phyloP scores from a whole-genome alignment of 352 stramenopile genomes.

The Phytophthora kernoviae region DNA sequence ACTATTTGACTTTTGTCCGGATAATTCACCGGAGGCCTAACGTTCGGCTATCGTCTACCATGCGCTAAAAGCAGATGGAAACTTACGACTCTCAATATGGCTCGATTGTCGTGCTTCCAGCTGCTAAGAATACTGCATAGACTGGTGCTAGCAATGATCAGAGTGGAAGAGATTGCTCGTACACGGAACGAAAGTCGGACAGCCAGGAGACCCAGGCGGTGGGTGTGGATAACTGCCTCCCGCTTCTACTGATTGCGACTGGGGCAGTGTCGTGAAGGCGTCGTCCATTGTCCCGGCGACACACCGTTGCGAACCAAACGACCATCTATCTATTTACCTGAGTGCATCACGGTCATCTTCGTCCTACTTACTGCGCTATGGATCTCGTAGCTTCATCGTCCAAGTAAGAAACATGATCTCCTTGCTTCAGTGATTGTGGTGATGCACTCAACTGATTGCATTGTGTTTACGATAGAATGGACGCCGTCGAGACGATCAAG shows the following conservation, averaged over 20 bases:
- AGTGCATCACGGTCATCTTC: slow-evolving; percentile 2
- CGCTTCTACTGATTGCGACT: slow-evolving; percentile 2
- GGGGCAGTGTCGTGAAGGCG: neutral
- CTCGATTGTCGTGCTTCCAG: slow-evolving; percentile 18
- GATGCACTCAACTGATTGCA: neutral
- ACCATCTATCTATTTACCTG: slow-evolving; percentile 15
- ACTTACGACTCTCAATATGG: neutral
- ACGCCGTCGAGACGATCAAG: slow-evolving; percentile 44
- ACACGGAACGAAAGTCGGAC: slow-evolving; percentile 18
- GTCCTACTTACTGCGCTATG: slow-evolving; percentile 13
- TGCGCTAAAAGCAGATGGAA: slow-evolving; percentile 35
- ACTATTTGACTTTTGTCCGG: too few species aligned
- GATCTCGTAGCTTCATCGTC: slow-evolving; percentile 27
- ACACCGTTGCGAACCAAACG: neutral
- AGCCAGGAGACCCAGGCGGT: slow-evolving; percentile 20
- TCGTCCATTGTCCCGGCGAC: slow-evolving; percentile 1
- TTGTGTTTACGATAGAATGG: slow-evolving; percentile 21
- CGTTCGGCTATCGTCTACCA: neutral
- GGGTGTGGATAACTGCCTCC: neutral
- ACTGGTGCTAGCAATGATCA: neutral
- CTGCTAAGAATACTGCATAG: slow-evolving; percentile 31
- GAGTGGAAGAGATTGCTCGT: slow-evolving; percentile 21
- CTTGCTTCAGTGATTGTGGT: neutral
- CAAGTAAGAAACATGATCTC: slow-evolving; percentile 6
- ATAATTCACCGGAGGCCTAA: neutral